Conservation (phyloP, 768 basidiomycete species). For the Leccinellum rugosiceps region DNA sequence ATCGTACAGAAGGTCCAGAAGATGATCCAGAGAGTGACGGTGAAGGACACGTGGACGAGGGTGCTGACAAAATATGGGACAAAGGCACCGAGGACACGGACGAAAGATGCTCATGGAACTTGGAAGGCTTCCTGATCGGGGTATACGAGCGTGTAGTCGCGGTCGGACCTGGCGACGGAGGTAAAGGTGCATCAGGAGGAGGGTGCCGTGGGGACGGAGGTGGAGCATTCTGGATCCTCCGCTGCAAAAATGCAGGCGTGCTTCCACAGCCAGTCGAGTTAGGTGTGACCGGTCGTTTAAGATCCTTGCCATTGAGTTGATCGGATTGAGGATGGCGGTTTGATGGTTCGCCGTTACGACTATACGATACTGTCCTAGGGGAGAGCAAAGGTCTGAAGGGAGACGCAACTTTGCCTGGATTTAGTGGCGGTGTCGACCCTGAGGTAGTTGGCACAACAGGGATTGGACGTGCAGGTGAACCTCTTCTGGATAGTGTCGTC, state of each 20-base stretch:
- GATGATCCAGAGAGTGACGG: conserved; percentile 29
- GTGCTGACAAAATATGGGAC: conserved; percentile 10
- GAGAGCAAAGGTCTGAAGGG: conserved; percentile 24
- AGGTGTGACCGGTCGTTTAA: conserved; percentile 10
- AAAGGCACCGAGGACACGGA: conserved; percentile 25
- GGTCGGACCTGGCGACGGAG: conserved; percentile 19
- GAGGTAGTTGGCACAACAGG: conserved; percentile 11
- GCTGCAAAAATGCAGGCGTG: conserved; percentile 29
- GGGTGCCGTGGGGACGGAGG: conserved; percentile 27
- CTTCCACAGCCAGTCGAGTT: conserved; percentile 5
- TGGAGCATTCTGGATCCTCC: conserved; percentile 23
- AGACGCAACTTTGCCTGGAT: conserved; percentile 14
- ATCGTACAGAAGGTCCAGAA: conserved; percentile 28
- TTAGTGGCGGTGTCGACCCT: conserved; percentile 14
- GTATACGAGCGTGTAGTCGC: conserved; percentile 7
- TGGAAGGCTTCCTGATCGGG: conserved; percentile 17
- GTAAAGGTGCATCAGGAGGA: conserved; percentile 30
- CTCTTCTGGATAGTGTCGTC: conserved; percentile 7
- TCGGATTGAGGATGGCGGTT: conserved; percentile 1
- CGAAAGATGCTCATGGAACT: conserved; percentile 34
- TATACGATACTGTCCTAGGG: conserved; percentile 5
- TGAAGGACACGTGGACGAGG: conserved; percentile 13
- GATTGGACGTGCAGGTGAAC: conserved; percentile 12
- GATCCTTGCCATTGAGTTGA: conserved; percentile 8
- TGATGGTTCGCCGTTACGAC: neutral